phyloP scores from a whole-genome alignment of 305 asterid species.

The Andrographis paniculata region DNA sequence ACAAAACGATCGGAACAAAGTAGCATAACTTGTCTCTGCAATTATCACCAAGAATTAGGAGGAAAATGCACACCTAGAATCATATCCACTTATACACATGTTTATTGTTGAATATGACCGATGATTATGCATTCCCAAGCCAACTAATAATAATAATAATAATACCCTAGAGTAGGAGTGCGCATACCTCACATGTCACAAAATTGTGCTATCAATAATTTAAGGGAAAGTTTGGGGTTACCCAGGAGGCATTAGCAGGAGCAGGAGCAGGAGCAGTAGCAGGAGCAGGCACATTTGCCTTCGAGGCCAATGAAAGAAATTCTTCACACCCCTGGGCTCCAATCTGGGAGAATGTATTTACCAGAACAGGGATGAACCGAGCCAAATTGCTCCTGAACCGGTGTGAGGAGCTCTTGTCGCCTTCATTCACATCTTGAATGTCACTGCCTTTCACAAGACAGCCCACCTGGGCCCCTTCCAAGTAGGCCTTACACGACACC shows the following conservation, averaged over 20 bases:
- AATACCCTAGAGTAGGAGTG: conserved; percentile 2
- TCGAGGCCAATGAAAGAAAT: conserved; percentile 38
- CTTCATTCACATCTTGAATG: conserved; percentile 64
- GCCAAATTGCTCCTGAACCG: conserved; percentile 36
- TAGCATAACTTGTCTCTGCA: neutral
- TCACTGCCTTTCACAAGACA: conserved; percentile 69
- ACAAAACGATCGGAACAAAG: too few relatives aligned
- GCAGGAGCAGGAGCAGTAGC: conserved; percentile 10
- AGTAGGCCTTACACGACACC: conserved; percentile 67
- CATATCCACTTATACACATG: conserved; percentile 13
- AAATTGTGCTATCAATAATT: neutral
- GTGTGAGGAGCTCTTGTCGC: conserved; percentile 51
- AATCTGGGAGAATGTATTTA: conserved; percentile 34
- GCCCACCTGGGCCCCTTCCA: conserved; percentile 83
- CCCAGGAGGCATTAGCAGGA: neutral
- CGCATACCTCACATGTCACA: conserved; percentile 10
- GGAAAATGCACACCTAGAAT: neutral
- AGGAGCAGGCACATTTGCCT: conserved; percentile 19
- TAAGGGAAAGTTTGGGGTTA: neutral
- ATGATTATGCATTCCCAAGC: conserved; percentile 9
- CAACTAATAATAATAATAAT: neutral
- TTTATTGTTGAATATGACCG: conserved; percentile 14
- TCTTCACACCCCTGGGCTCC: conserved; percentile 64
- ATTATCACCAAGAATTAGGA: neutral
- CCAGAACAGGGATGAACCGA: conserved; percentile 30